Conservation (phyloP, 1,139 yeast species). For the Candida glucosophila region DNA sequence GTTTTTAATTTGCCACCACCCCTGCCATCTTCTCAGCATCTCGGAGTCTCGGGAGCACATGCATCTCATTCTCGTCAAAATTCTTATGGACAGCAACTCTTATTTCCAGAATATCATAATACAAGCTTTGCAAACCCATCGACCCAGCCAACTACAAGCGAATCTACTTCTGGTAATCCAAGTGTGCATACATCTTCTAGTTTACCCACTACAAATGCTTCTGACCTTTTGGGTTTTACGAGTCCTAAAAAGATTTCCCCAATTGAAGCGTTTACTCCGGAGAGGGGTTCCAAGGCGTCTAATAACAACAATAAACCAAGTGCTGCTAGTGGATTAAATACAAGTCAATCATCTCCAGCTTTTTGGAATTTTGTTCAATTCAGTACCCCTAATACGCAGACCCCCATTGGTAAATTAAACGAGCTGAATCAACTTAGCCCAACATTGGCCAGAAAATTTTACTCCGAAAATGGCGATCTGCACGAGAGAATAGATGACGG, state of each 20-base stretch:
- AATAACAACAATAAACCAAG: constrained; percentile 8
- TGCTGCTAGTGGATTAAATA: constrained; percentile 15
- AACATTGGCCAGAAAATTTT: constrained; percentile 24
- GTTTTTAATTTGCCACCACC: constrained; percentile 31
- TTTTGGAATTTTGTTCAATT: constrained; percentile 75
- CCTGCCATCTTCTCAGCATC: constrained; percentile 12
- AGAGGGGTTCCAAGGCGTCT: constrained; percentile 48
- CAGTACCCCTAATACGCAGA: constrained; percentile 55
- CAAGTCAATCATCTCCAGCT: constrained; percentile 58
- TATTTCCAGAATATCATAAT: constrained; percentile 5
- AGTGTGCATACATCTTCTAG: constrained; percentile 7
- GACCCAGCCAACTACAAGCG: constrained; percentile 8
- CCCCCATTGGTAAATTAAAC: constrained; percentile 32
- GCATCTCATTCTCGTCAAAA: constrained; percentile 22
- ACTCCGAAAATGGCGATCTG: constrained; percentile 3
- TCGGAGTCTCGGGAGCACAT: constrained; percentile 13
- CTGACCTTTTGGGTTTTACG: constrained; percentile 32
- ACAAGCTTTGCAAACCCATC: constrained; percentile 6
- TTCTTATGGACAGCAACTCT: constrained; percentile 16
- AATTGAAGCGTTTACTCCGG: constrained; percentile 77
- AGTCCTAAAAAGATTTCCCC: constrained; percentile 55
- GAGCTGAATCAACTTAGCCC: constrained; percentile 34
- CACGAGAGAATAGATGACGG: constrained; percentile 7
- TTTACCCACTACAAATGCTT: constrained; percentile 12
- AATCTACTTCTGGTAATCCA: constrained; percentile 9